Percentiles rank a stretch among this genome's conserved stretches.
Evolutionary conservation across 257 asterid genomes (phyloP).

Genomic region (Mitragyna speciosa): DNA sequence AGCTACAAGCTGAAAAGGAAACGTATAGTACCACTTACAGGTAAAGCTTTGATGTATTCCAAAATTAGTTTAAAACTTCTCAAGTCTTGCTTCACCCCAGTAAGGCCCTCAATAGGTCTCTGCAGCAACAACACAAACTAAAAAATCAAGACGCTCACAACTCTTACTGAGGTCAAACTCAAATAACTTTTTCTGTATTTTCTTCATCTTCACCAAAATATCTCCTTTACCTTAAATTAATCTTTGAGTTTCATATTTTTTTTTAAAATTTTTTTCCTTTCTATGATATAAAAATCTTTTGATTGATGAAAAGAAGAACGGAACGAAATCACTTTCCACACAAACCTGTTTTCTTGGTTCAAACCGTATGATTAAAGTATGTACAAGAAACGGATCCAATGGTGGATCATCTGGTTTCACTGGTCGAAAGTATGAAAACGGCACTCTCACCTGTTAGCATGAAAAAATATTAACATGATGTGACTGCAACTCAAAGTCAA

Average conservation of each 20-base stretch:
- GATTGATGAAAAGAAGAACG: background rate
- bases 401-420: conserved; percentile 92
- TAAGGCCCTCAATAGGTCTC: conserved; percentile 64
- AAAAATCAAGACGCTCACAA: conserved; percentile 12
- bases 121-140: conserved; percentile 32
- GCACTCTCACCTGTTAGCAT: conserved; percentile 75
- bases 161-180: background rate
- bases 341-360: conserved; percentile 95
- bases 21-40: conserved; percentile 49
- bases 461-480: background rate
- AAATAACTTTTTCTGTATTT: background rate
- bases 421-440: conserved; percentile 88
- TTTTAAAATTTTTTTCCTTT: too few relatives aligned
- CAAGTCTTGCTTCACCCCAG: conserved; percentile 67
- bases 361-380: conserved; percentile 85
- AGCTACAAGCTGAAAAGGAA: background rate
- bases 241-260: background rate
- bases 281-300: background rate
- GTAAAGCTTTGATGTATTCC: conserved; percentile 94
- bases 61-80: conserved; percentile 90
- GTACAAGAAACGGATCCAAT: conserved; percentile 92
- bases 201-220: too few relatives aligned
- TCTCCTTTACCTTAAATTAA: background rate
- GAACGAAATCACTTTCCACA: background rate
- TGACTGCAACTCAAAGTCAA: background rate